Percentiles rank a stretch among this genome's conserved stretches.
Evolutionary conservation across 2,329 filamentous ascomycete species (phyloP).

Genomic region (Pyrenochaeta sp.): DNA sequence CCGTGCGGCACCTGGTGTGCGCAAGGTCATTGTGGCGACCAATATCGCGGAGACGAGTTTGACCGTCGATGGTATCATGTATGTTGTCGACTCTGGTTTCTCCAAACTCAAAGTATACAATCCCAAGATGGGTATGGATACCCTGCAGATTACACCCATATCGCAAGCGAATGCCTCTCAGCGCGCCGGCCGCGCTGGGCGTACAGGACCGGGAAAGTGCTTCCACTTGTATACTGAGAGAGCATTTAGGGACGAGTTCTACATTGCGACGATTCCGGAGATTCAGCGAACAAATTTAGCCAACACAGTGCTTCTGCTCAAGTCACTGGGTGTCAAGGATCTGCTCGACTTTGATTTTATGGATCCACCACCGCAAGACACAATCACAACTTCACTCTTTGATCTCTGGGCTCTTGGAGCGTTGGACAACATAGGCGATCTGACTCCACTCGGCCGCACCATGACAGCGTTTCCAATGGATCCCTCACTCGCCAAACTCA

Average conservation of each 20-base stretch:
- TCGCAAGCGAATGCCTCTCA: slow-evolving; percentile 96
- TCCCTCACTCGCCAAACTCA: slow-evolving; percentile 89
- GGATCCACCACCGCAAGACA: slow-evolving; percentile 98
- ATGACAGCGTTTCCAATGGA: slow-evolving; percentile 99
- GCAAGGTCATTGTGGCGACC: slow-evolving; percentile 97
- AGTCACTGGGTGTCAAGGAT: slow-evolving; percentile 93
- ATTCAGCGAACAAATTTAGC: slow-evolving; percentile 96
- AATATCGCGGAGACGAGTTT: slow-evolving; percentile 98
- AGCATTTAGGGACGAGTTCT: slow-evolving; percentile 94
- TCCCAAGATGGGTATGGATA: slow-evolving; percentile 99
- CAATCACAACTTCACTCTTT: slow-evolving; percentile 95
- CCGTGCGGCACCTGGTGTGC: slow-evolving; percentile 83
- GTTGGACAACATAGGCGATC: slow-evolving; percentile 89
- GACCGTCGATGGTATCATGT: slow-evolving; percentile 99
- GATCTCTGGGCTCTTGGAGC: slow-evolving; percentile 97
- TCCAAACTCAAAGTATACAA: slow-evolving; percentile 99
- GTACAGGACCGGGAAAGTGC: slow-evolving; percentile 94
- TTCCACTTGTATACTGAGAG: slow-evolving; percentile 94
- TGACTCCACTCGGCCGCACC: slow-evolving; percentile 84
- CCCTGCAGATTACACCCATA: slow-evolving; percentile 95
- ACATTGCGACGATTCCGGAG: slow-evolving; percentile 95
- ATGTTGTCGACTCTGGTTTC: slow-evolving; percentile 94
- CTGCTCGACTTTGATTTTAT: slow-evolving; percentile 98
- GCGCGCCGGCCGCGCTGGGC: slow-evolving; percentile 88
- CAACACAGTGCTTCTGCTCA: slow-evolving; percentile 92